Conservation (phyloP, 2,329 filamentous ascomycete species). For the Talaromyces sp. region DNA sequence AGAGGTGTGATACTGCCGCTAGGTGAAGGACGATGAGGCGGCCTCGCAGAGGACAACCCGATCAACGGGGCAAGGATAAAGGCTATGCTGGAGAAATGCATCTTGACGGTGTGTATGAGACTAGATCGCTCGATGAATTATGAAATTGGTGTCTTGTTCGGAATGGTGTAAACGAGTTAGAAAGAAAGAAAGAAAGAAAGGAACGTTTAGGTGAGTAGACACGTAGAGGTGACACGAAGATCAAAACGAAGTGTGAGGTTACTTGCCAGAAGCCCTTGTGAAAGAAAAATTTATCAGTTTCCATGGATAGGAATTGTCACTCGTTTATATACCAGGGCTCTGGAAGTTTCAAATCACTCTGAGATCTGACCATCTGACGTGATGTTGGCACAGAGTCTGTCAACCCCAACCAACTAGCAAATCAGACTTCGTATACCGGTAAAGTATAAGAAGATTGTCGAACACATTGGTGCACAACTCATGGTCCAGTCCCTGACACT, state of each 20-base stretch:
- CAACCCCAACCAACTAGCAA: neutral
- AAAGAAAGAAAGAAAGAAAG: neutral
- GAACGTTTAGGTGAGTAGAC: neutral
- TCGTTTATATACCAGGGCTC: neutral
- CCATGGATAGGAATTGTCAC: neutral
- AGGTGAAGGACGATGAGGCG: neutral
- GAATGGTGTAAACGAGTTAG: neutral
- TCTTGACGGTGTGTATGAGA: neutral
- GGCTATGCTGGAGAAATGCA: slow-evolving; percentile 9
- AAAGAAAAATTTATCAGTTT: neutral
- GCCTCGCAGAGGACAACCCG: slow-evolving; percentile 11
- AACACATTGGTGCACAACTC: neutral
- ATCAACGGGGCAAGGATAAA: slow-evolving; percentile 5
- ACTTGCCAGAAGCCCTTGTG: slow-evolving; percentile 6
- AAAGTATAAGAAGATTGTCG: no score
- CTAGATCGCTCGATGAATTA: neutral
- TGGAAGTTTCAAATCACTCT: neutral
- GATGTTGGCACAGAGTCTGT: neutral
- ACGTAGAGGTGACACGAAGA: neutral
- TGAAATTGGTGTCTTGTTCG: neutral
- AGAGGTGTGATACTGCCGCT: neutral
- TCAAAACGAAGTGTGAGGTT: neutral
- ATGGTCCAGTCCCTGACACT: neutral
- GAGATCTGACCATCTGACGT: neutral
- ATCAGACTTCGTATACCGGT: neutral